phyloP scores from a whole-genome alignment of 257 asterid genomes.

The Fraxinus quadrangulata region DNA sequence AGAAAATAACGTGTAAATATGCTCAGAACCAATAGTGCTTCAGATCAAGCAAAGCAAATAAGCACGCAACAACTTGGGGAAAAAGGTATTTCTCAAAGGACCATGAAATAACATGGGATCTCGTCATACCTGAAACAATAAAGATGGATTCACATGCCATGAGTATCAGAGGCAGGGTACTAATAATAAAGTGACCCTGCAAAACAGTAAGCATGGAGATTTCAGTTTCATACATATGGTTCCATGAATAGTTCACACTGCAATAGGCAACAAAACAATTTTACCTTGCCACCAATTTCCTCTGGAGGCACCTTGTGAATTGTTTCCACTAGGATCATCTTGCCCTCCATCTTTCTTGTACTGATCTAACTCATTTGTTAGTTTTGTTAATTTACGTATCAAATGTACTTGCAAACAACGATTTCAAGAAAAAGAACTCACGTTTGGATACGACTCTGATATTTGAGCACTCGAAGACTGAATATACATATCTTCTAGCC shows the following conservation, averaged over 20 bases:
- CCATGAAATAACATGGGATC: neutral
- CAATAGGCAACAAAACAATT: neutral
- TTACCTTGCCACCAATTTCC: constrained; percentile 69
- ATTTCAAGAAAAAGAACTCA: constrained; percentile 24
- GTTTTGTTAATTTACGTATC: constrained; percentile 18
- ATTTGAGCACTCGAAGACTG: constrained; percentile 34
- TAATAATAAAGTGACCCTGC: constrained; percentile 59
- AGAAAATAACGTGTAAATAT: neutral
- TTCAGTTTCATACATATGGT: neutral
- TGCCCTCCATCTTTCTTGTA: constrained; percentile 40
- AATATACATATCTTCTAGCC: constrained; percentile 53
- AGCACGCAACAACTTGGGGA: neutral
- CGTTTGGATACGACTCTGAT: constrained; percentile 28
- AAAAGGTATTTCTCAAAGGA: neutral
- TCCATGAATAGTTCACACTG: neutral
- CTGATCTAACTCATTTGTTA: constrained; percentile 28
- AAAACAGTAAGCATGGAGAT: constrained; percentile 6
- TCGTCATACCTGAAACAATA: constrained; percentile 34
- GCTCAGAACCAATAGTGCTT: neutral
- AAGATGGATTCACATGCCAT: constrained; percentile 27
- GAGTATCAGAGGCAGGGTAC: constrained; percentile 19
- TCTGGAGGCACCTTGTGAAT: constrained; percentile 39
- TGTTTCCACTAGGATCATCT: constrained; percentile 35
- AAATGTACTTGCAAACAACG: neutral
- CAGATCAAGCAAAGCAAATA: neutral